Percentiles rank a stretch among this genome's conserved stretches.
Evolutionary conservation across 2,329 filamentous ascomycete genomes (phyloP).

Genomic region (Fusarium sp.): DNA sequence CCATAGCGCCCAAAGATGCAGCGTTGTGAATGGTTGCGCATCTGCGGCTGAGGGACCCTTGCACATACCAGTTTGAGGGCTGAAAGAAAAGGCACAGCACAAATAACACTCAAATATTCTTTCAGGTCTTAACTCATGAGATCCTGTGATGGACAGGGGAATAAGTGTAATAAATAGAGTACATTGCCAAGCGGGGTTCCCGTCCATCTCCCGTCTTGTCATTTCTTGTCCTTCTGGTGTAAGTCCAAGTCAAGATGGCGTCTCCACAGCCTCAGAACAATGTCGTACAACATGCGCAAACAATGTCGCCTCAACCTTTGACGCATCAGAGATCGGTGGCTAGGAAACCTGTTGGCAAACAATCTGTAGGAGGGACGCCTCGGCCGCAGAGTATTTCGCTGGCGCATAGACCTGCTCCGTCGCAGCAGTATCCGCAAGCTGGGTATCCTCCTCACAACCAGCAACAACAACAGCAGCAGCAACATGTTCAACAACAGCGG

Average conservation of each 20-base stretch:
- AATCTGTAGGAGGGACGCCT: neutral
- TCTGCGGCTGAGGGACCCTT: slow-evolving; percentile 32
- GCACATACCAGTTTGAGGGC: slow-evolving; percentile 13
- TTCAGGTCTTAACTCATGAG: slow-evolving; percentile 3
- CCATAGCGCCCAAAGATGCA: slow-evolving; percentile 6
- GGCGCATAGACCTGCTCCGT: slow-evolving; percentile 14
- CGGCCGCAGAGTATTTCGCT: slow-evolving; percentile 12
- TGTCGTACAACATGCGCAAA: neutral
- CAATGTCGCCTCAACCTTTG: slow-evolving; percentile 14
- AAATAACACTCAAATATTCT: neutral
- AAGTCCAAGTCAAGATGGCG: slow-evolving; percentile 27
- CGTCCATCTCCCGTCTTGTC: slow-evolving; percentile 23
- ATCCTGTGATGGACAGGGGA: slow-evolving; percentile 17
- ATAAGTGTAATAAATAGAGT: slow-evolving; percentile 7
- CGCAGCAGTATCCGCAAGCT: neutral
- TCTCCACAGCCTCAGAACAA: slow-evolving; percentile 23
- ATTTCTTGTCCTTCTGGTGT: slow-evolving; percentile 11
- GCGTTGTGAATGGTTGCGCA: slow-evolving; percentile 17
- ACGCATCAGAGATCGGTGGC: slow-evolving; percentile 27
- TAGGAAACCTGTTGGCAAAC: slow-evolving; percentile 22
- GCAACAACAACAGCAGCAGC: slow-evolving; percentile 16
- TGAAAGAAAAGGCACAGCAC: slow-evolving; percentile 9
- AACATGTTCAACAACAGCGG: slow-evolving; percentile 8
- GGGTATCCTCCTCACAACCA: slow-evolving; percentile 17
- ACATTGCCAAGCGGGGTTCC: slow-evolving; percentile 16